A percentile compares a stretch with the other conserved stretches of the same genome.
Evolutionary conservation across 2,329 filamentous ascomycete species (phyloP).

Genomic region (Botryotinia calthae): DNA sequence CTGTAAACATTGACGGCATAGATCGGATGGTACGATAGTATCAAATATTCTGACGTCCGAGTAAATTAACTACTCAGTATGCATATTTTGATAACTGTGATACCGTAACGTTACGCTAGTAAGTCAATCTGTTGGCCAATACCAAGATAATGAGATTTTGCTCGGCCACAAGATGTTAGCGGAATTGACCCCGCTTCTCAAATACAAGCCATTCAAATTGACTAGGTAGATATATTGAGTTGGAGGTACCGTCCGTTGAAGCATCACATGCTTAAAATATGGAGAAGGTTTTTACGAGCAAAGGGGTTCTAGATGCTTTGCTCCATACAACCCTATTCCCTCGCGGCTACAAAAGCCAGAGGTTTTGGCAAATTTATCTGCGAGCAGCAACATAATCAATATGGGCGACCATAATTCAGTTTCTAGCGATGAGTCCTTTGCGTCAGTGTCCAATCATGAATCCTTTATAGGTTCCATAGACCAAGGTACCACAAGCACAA

Average conservation of each 20-base stretch:
- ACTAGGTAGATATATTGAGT: no score
- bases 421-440: slow-evolving; percentile 45
- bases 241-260: not conserved
- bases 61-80: not conserved
- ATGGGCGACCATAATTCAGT: slow-evolving; percentile 19
- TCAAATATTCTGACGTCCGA: not conserved
- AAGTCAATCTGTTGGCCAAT: not conserved
- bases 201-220: not conserved
- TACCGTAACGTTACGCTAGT: not conserved
- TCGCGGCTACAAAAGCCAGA: slow-evolving; percentile 11
- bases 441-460: slow-evolving; percentile 38
- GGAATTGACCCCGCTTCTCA: slow-evolving; percentile 6
- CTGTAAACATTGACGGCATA: not conserved
- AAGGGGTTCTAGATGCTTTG: not conserved
- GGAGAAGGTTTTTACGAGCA: not conserved
- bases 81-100: not conserved
- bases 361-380: not conserved
- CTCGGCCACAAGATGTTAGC: not conserved
- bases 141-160: not conserved
- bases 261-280: not conserved
- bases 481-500: slow-evolving; percentile 74
- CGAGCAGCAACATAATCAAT: slow-evolving; percentile 5
- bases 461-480: slow-evolving; percentile 73
- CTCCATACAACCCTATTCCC: not conserved
- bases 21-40: not conserved